Evolutionary conservation across 352 stramenopile species (phyloP), one percentile per base, ranked within the genome.

Genomic region (Pythium phragmiticola): DNA sequence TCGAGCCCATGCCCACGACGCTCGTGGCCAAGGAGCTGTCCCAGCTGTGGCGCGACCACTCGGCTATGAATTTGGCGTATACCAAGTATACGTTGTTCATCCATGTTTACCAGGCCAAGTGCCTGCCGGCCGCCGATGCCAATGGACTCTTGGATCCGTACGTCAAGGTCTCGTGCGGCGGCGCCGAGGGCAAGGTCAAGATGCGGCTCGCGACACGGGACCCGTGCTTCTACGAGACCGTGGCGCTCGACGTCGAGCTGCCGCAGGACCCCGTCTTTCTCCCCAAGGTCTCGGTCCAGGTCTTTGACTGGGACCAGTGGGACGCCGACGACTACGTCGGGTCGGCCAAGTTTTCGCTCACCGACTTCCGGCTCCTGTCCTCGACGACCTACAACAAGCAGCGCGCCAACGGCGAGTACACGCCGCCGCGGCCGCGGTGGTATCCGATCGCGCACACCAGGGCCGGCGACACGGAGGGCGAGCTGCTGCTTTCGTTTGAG

Each of bases 211-310:
- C 72, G 51, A 96, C 88, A 2, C 75, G 81, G 23, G 85, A 94
- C 42, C 90, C 90, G 23, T 82, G 77, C 42, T 97, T 79, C 51
- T 97, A 96, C 60, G 84, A 96, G 62, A 95, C 86, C 1, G 69
- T 95, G 12, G 66, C 75, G 7, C 66, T 97, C 12, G 73, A 94
- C 41, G 74, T 92, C 2, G 72, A 90, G n/a, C 63, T 96, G 12
- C 88, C 87, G 43, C 72, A 91, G 45, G 77, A 85, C 41, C 67
- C 75, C 3, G 68, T 68, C 13, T 89, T 89, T 58, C 51, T 90
- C 23, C 84, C 84, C 4, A 89, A 89, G 54, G 77, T 93, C 1
- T 89, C 77, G 7, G 62, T 91, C 7, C 84, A 91, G 50, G 79
- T 93, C 2, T 91, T 82, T 54, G 84, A 93, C 64, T 89, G 75